A percentile compares a stretch with the other conserved stretches of the same genome.
phyloP scores from a whole-genome alignment of 2,329 filamentous ascomycete species.

The Exserohilum turcica region DNA sequence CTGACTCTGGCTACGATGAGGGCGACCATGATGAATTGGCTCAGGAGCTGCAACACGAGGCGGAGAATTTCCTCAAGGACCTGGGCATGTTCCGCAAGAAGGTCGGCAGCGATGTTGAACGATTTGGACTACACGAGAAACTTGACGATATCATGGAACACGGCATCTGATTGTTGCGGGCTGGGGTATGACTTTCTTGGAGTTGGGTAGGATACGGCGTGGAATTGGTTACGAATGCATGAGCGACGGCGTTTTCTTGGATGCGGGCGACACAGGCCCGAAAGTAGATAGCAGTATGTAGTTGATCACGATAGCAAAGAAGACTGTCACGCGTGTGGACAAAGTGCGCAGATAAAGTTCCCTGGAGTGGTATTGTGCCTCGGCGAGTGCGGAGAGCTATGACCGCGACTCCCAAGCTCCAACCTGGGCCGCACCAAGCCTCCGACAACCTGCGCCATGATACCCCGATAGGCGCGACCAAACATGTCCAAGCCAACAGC shows the following conservation, averaged over 20 bases:
- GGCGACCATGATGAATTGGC: conserved; percentile 61
- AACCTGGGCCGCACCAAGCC: conserved; percentile 6
- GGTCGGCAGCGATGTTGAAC: conserved; percentile 77
- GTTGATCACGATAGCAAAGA: conserved; percentile 5
- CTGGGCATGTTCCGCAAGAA: conserved; percentile 81
- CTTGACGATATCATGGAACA: conserved; percentile 27
- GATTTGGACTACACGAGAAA: conserved; percentile 56
- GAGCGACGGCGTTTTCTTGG: conserved; percentile 38
- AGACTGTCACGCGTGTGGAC: background rate
- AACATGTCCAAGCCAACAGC: conserved; percentile 69
- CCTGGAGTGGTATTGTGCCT: background rate
- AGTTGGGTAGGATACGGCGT: background rate
- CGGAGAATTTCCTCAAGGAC: conserved; percentile 82
- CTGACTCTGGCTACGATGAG: conserved; percentile 63
- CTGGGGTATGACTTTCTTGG: background rate
- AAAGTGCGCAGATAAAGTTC: background rate
- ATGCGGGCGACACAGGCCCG: background rate
- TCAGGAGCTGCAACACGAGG: conserved; percentile 76
- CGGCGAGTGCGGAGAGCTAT: conserved; percentile 14
- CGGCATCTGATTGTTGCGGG: background rate
- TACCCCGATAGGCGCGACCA: conserved; percentile 17
- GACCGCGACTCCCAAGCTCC: conserved; percentile 18
- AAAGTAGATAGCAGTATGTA: conserved; percentile 14
- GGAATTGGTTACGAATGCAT: conserved; percentile 35
- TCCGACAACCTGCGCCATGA: conserved; percentile 24